These are phyloP conservation scores for Candida chauliodis DNA, from an alignment of 805 yeast genomes.

Conservation along the genomic window DNA sequence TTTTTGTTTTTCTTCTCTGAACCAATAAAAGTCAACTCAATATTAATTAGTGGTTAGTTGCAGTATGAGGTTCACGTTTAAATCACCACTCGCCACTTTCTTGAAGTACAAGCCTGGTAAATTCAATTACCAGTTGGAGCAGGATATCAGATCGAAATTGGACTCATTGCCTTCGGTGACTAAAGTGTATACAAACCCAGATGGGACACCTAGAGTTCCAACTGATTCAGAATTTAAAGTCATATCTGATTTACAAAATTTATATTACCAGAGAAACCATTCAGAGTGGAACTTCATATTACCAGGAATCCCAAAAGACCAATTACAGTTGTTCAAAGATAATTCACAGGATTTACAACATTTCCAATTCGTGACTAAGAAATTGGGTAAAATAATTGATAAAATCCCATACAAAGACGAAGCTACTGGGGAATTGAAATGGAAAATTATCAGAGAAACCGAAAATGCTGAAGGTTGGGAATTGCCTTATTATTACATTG, in stretches of 20 bases:
- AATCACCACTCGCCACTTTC: slow-evolving; percentile 33
- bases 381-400: slow-evolving; percentile 63
- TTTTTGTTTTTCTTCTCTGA: slow-evolving; percentile 9
- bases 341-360: slow-evolving; percentile 60
- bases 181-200: slow-evolving; percentile 67
- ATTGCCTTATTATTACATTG: slow-evolving; percentile 62
- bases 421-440: slow-evolving; percentile 70
- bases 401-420: slow-evolving; percentile 82
- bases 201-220: slow-evolving; percentile 71
- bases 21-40: slow-evolving; percentile 17
- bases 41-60: neutral
- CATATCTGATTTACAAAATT: slow-evolving; percentile 65
- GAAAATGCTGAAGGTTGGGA: slow-evolving; percentile 85
- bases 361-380: slow-evolving; percentile 49
- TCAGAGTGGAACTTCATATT: slow-evolving; percentile 44
- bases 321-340: slow-evolving; percentile 52
- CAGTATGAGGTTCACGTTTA: slow-evolving; percentile 39
- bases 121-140: slow-evolving; percentile 50
- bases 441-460: slow-evolving; percentile 73
- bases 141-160: slow-evolving; percentile 58
- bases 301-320: slow-evolving; percentile 49
- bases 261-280: slow-evolving; percentile 56
- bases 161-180: slow-evolving; percentile 62
- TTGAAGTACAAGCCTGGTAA: slow-evolving; percentile 36
- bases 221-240: slow-evolving; percentile 67